phyloP scores from a whole-genome alignment of 495 filamentous ascomycete species.

The Neurospora sp. region DNA sequence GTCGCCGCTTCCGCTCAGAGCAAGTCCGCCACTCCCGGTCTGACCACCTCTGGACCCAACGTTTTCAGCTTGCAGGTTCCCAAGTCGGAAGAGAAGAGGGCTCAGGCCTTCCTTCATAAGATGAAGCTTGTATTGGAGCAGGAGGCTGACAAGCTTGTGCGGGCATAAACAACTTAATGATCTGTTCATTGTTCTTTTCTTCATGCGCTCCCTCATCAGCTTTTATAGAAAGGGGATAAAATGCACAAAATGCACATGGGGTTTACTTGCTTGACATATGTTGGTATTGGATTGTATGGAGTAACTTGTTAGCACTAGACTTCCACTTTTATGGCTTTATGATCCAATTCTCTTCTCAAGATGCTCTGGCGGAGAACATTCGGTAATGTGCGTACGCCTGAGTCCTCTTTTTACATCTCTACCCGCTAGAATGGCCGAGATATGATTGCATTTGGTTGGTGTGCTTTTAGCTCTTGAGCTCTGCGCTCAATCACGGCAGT shows the following conservation, averaged over 20 bases:
- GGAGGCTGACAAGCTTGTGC: conserved; percentile 71
- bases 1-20: conserved; percentile 11
- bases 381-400: not conserved
- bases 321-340: not conserved
- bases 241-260: not conserved
- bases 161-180: not conserved
- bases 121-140: conserved; percentile 72
- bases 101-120: conserved; percentile 68
- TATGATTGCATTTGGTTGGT: not conserved
- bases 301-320: not conserved
- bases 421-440: not conserved
- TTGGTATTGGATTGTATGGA: not conserved
- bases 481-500: not conserved
- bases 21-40: conserved; percentile 20
- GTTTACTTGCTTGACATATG: not conserved
- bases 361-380: not conserved
- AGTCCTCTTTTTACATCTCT: not conserved
- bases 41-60: conserved; percentile 49
- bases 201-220: not conserved
- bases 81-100: conserved; percentile 68
- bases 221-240: not conserved
- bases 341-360: not conserved
- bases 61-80: conserved; percentile 71
- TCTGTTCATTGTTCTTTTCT: not conserved
- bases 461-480: not conserved